A percentile compares a stretch with the other conserved stretches of the same genome.
Conservation (phyloP, 2,329 filamentous ascomycete genomes). For the Emergomyces africanus region DNA sequence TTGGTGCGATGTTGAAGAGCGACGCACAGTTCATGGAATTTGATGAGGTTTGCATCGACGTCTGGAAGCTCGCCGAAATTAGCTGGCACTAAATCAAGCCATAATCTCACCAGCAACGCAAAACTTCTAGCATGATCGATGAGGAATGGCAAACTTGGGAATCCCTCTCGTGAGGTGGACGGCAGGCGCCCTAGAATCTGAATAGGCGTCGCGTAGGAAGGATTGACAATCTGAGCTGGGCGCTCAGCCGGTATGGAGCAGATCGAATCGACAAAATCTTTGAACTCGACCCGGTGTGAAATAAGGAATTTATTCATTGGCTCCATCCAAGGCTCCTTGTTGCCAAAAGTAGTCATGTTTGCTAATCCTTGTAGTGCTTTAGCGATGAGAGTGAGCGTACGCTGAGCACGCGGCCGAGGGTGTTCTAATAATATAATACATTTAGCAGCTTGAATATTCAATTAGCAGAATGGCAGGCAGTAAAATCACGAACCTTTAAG, state of each 20-base stretch:
- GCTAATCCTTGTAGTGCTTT: constrained; percentile 85
- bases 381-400: constrained; percentile 81
- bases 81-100: constrained; percentile 31
- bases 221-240: constrained; percentile 52
- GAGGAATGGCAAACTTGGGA: constrained; percentile 83
- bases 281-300: constrained; percentile 65
- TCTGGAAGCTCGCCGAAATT: constrained; percentile 28
- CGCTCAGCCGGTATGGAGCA: constrained; percentile 69
- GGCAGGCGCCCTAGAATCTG: constrained; percentile 77
- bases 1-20: constrained; percentile 31
- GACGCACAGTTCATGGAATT: constrained; percentile 33
- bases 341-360: constrained; percentile 82
- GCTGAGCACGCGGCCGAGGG: constrained; percentile 67
- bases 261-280: constrained; percentile 73
- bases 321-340: constrained; percentile 98
- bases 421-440: constrained; percentile 45
- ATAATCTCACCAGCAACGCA: constrained; percentile 60
- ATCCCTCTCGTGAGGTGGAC: constrained; percentile 72
- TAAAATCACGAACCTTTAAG: constrained; percentile 49
- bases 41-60: constrained; percentile 25
- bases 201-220: constrained; percentile 83
- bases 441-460: constrained; percentile 11
- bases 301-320: constrained; percentile 86
- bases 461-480: background rate
- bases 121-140: constrained; percentile 81